Base-by-base conservation (phyloP, 192 early-diverging fungal species). In the Thamnidium elegans region DNA sequence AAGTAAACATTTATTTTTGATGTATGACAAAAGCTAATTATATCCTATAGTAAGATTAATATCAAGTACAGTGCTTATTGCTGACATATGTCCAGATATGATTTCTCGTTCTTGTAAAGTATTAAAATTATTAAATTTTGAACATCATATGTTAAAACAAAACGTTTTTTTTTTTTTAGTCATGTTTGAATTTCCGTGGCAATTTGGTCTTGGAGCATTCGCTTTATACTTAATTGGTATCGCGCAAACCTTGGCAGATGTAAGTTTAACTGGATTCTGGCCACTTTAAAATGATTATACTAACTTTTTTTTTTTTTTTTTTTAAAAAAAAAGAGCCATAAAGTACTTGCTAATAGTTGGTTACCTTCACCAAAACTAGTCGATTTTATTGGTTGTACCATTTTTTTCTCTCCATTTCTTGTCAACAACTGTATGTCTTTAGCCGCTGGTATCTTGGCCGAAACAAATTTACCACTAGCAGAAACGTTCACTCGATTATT, bases 221-320 rank as follows among this genome's bases (percentile, higher is more conserved):
- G 64, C 70, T 36, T 47, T 72, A 17, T 72, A 72, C 23, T 21
- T 72, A n/a, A 67, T 66, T 50, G 70, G 70, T 32, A 72, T 72
- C 42, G 64, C 65, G 32, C 65, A 66, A 55, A 63, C 70, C 4
- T 50, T 72, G 15, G 63, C 70, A 15, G 64, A 68, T 30, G 66
- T 68, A 50, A 52, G 50, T 50, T 48, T 21, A 14, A 13, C 14
- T 10, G 47, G 26, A 54, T 26, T 26, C 26, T 26, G 26, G 26
- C 26, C 26, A 3, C 26, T 26, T 26, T 26, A 26, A 26, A 62
- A 47, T 17, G 1, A 62, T 47, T 7, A 48, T 46, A 44, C n/a
- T 23, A 31, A 31, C 5, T 17, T 31, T 55, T 34, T 30, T 66
- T 15, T 20, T 58, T 51, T 21, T 30, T 48, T n/a, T 20, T 32